Base-by-base conservation (phyloP, 352 stramenopile genomes). In the Elongisporangium senticosum region DNA sequence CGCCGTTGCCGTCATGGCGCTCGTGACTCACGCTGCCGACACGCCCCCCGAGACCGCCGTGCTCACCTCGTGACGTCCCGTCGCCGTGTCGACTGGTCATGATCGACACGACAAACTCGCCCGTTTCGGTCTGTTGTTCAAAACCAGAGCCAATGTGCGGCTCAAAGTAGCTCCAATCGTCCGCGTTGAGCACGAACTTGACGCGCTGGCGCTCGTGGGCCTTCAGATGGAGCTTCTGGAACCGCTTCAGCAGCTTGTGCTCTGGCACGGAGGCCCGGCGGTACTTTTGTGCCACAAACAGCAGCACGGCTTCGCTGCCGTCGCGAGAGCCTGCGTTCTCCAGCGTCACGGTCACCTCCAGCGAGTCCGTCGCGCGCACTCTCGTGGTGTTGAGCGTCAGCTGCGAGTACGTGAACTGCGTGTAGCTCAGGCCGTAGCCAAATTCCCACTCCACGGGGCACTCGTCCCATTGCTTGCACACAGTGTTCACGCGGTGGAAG, bases 221-320 rank as follows among this genome's bases (percentile, higher is more conserved):
- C 5, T 64, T 47, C 11, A 87, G 59, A 4, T 71, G 61, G 39
- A 93, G 61, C 70, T 93, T 93, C 47, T 72, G 55, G 60, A 93
- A 92, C 13, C 73, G 67, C 67, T 88, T 90, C 23, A 95, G 79
- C 62, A 91, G 58, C 58, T 93, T 93, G 53, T 71, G 71, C 59
- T 91, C 82, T 0, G 86, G 86, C 4, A 86, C 72, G 22, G 78
- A 69, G 11, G 65, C 69, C 15, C 71, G 55, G 10, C 84, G 70
- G 59, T 70, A 82, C 19, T 74, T 67, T 53, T 94, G 73, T 2
- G 76, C 60, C 19, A 89, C 58, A 51, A 92, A 93, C 1, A 96
- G 66, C 57, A 96, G 55, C 8, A 96, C 74, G 17, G 75, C 72
- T 22, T 95, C 83, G 20, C 83, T 78, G 17, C 81, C 83, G 0